Base-by-base conservation (phyloP, 108 stramenopile species). In the Poteriospumella lacustris region DNA sequence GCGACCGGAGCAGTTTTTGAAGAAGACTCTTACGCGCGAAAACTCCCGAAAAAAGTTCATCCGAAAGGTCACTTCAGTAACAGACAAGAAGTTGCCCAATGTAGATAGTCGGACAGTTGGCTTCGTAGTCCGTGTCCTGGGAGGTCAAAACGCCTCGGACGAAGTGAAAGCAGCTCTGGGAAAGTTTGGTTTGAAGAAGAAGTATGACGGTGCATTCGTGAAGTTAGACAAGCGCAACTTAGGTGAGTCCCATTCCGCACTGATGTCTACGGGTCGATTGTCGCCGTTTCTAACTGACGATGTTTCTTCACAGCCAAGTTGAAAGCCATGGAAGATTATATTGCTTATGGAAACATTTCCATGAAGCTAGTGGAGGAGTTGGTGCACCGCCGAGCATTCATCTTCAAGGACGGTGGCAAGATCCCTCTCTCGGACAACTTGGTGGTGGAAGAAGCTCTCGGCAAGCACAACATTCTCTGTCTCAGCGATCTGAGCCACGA, bases 381-480 rank as follows among this genome's bases (percentile, higher is more conserved):
- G 47, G 36, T 73, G 38, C 70, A 73, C 42, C 43, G 70, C 12
- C 43, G 70, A 73, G 70, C 70, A 33, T 38, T 33, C 36, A 38
- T 33, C 36, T 3, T 52, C 15, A 26, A 33, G 26, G 70, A 56
- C 36, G 41, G 41, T 3, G 36, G 5, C 9, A 12, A 5, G 5
- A 5, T 28, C 5, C 43, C 47, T 56, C 41, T 73, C 12, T 34
- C 5, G 26, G 70, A 73, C 42, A 73, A 73, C 70, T 9, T 42
- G 5, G 36, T 31, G 5, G 70, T 73, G 26, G 70, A 73, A 73
- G 3, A 38, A 28, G 12, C 33, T 9, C 42, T 73, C 26, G 70
- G 41, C 26, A 34, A 73, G 29, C 5, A 73, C 3, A 38, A 73
- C 36, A 73, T 73, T 42, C 38, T 73, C 36, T 73, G 70, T 56